Base-by-base conservation (phyloP, 179 eudicot species). In the Dionaea muscipula region DNA sequence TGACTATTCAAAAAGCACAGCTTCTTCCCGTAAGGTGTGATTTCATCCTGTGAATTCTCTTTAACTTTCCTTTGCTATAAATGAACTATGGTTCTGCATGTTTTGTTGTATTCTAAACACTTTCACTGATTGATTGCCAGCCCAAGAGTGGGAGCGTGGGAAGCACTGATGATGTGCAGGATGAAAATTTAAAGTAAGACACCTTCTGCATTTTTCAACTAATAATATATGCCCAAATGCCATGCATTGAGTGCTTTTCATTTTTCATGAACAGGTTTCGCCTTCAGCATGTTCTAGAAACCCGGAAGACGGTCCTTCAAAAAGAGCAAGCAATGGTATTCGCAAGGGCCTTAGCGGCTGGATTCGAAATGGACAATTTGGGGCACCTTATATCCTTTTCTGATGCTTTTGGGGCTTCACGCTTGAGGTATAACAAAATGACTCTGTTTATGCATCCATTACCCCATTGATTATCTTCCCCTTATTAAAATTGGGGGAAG, bases 351-450 rank as follows among this genome's bases (percentile, higher is more conserved):
- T 60, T 84, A 53, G 90, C 82, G 33, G 89, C 86, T 55, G 96
- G 94, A 17, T 87, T 55, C 71, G 89, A 87, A 66, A 65, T 78
- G 61, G 84, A 81, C 58, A 61, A 68, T 55, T 62, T 84, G 57
- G 76, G 76, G 17, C 83, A 78, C 55, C 86, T 87, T 40, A 48
- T 84, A 39, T 62, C 62, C 35, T 87, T 87, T 61, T 64, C 86
- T 44, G 90, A 87, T 73, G 78, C 78, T 47, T 87, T 87, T 74
- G 96, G 86, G 55, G 94, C 94, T 63, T 57, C 80, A 26, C 96
- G 96, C 53, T 69, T 84, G 65, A 87, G 94, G 96, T 87, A 75
- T n/a, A n/a, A n/a, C n/a, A n/a, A n/a, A n/a, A n/a, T n/a, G n/a
- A n/a, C n/a, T n/a, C n/a, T n/a, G n/a, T n/a, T n/a, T n/a, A n/a